Conservation (phyloP, 2,329 filamentous ascomycete genomes). For the Tolypocladium inflatum region DNA sequence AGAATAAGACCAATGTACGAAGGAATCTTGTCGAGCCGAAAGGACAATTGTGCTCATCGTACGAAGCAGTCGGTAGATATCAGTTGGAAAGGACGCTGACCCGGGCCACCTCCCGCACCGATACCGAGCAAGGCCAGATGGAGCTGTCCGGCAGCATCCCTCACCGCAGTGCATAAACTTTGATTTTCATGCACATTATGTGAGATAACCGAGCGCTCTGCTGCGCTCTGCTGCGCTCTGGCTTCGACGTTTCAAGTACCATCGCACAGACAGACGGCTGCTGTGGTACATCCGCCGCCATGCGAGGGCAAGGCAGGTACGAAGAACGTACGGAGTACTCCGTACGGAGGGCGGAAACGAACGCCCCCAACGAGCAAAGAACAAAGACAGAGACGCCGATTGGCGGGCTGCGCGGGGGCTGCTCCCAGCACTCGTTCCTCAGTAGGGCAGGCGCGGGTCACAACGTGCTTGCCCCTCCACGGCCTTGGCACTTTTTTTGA, state of each 20-base stretch:
- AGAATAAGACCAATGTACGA: no score
- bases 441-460: not conserved
- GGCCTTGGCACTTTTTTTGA: not conserved
- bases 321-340: no score
- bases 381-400: not conserved
- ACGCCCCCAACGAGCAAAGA: not conserved
- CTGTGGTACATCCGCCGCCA: not conserved
- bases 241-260: not conserved
- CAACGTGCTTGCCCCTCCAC: not conserved
- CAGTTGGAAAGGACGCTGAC: no score
- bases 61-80: no score
- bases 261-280: not conserved
- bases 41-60: not conserved
- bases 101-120: no score
- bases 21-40: not conserved
- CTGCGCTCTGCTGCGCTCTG: no score
- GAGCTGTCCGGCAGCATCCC: not conserved
- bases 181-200: no score
- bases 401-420: not conserved
- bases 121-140: not conserved
- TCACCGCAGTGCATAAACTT: no score
- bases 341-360: no score
- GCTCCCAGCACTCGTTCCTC: not conserved
- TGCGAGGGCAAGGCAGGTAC: no score
- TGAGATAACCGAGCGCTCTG: no score